Base-by-base conservation (phyloP, 2,329 filamentous ascomycete species). In the Pestalotiopsis sp. region DNA sequence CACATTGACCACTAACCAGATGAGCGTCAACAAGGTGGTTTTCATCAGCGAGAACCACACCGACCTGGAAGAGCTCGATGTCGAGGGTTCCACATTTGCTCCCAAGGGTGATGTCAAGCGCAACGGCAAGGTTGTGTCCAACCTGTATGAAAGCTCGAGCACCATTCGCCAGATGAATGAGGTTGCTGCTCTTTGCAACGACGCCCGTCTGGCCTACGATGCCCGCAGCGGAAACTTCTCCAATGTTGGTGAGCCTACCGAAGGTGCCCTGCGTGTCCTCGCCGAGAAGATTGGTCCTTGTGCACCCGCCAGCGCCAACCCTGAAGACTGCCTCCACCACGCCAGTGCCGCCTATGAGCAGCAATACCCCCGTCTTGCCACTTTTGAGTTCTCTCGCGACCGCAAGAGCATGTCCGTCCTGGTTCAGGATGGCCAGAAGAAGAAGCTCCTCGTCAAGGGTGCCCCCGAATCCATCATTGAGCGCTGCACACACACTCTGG, bases 341-440 rank as follows among this genome's bases (percentile, higher is more conserved):
- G 91, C 94, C 69, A 98, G 94, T 84, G 87, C 90, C 72, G 91
- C 91, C 82, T 98, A 97, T 79, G 95, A 97, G 82, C 86, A 90
- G 73, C 87, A 89, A 73, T 88, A 91, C 64, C 89, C 90, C 65
- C 90, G 92, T 57, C 86, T 97, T 68, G 92, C 95, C 9, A 97
- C 94, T 12, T 99, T 94, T 75, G 96, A 99, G 79, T 99, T 99
- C 82, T 98, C 96, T 1, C 91, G 96, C 75, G 96, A 99, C 81
- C 90, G 96, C 71, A 99, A 99, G 89, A 98, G 95, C 82, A 99
- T 99, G 96, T 99, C 96, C 62, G 97, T 99, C 45, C 84, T 98
- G 69, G 93, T 97, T 71, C 88, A 92, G 72, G 87, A 88, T 67
- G 91, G 88, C 67, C 85, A 86, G 64, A 81, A 90, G 65, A 90